Evolutionary conservation across 495 filamentous ascomycete species (phyloP), one percentile per base, ranked within the genome.

Genomic region (Xylaria bambusicola): DNA sequence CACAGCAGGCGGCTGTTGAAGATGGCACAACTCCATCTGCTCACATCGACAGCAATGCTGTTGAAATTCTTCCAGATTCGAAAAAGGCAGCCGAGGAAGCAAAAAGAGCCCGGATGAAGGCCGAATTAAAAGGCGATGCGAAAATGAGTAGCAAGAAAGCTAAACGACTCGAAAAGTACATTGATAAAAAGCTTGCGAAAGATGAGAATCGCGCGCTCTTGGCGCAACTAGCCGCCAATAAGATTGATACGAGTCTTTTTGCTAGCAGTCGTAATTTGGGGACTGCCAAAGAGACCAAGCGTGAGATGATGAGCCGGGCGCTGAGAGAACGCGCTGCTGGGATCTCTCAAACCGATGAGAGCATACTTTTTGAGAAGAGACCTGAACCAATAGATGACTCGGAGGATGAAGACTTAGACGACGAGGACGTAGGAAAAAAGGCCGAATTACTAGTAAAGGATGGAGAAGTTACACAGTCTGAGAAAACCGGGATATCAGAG

Each of bases 161-260:
- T 54, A 98, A 97, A 75, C 82, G 94, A 38, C 76, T 99, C 33
- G 92, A 97, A 58, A 97, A 97, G 69, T 99, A 99, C 69, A 96
- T 99, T 78, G 93, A 97, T 66, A 94, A 80, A 50, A 98, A 98
- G 80, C 77, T 98, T 6, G 88, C 83, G 68, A 98, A 97, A 71
- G 94, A 98, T 68, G 94, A 98, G 66, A 96, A 92, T 69, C 75
- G 89, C 8, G 89, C 86, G 52, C 75, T 98, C 18, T 81, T 97
- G 49, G 89, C 89, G 70, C 91, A 92, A 69, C 79, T 98, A 6
- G 86, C 89, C 26, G 77, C 82, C 41, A 78, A 84, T 12, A 93
- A 88, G 65, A 84, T 94, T 49, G 92, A 98, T 67, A 96, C 91
- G 15, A 89, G 83, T 35, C 76, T 88, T 18, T 85, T 96, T 38